phyloP scores from a whole-genome alignment of 345 rosid genomes.

The Dovyalis caffra region DNA sequence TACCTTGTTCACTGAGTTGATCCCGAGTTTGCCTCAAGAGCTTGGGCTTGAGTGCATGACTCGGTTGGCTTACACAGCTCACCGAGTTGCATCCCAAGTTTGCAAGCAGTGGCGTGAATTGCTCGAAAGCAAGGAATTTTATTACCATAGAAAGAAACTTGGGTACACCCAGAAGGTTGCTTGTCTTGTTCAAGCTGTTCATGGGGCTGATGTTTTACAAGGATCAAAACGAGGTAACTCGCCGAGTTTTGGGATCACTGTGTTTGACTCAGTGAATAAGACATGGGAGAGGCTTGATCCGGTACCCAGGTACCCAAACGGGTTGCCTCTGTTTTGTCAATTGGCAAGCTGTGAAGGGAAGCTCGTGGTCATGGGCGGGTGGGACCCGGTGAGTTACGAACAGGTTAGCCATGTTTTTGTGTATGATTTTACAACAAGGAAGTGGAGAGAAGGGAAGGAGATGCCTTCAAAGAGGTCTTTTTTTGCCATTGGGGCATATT shows the following conservation, averaged over 20 bases:
- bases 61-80: slow-evolving; percentile 45
- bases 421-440: slow-evolving; percentile 44
- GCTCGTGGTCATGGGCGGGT: slow-evolving; percentile 68
- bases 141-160: slow-evolving; percentile 36
- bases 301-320: slow-evolving; percentile 42
- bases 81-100: slow-evolving; percentile 46
- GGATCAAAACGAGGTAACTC: slow-evolving; percentile 26
- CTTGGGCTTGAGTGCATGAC: slow-evolving; percentile 57
- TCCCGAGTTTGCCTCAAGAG: slow-evolving; percentile 55
- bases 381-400: slow-evolving; percentile 60
- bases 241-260: slow-evolving; percentile 36
- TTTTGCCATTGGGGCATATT: slow-evolving; percentile 44
- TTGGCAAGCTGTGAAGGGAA: slow-evolving; percentile 52
- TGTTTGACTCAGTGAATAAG: slow-evolving; percentile 41
- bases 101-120: slow-evolving; percentile 55
- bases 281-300: slow-evolving; percentile 47
- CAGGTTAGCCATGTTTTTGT: slow-evolving; percentile 51
- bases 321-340: slow-evolving; percentile 63
- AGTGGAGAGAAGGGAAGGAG: slow-evolving; percentile 50
- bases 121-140: slow-evolving; percentile 45
- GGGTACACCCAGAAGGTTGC: slow-evolving; percentile 47
- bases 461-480: slow-evolving; percentile 61
- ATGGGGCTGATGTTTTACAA: not conserved
- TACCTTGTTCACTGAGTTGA: slow-evolving; percentile 24
- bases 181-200: slow-evolving; percentile 52